These are phyloP conservation scores for Xanthoparmelia taractica DNA, from an alignment of 495 filamentous ascomycete species.

Conservation along the genomic window DNA sequence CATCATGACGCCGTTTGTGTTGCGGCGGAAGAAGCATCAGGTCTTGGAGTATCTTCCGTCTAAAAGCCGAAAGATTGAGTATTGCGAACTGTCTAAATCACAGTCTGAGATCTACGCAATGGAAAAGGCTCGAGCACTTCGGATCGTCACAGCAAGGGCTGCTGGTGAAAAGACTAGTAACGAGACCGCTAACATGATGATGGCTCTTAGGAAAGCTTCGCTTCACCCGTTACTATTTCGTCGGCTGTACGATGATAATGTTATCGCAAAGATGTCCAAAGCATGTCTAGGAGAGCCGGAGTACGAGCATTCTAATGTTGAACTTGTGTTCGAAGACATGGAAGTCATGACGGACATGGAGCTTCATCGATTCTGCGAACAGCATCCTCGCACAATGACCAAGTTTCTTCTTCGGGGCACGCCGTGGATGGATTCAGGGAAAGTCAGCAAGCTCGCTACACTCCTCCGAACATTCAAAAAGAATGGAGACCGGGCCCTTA, in stretches of 20 bases:
- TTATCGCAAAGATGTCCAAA: conserved; percentile 69
- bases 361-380: conserved; percentile 68
- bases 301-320: conserved; percentile 50
- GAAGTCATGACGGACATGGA: conserved; percentile 71
- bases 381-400: conserved; percentile 58
- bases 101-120: conserved; percentile 67
- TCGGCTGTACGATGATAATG: conserved; percentile 63
- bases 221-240: conserved; percentile 89
- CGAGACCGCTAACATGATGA: conserved; percentile 66
- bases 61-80: conserved; percentile 71
- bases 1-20: conserved; percentile 90
- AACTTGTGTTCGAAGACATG: conserved; percentile 65
- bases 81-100: conserved; percentile 62
- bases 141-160: conserved; percentile 49
- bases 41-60: conserved; percentile 79
- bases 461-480: conserved; percentile 63
- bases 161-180: conserved; percentile 49
- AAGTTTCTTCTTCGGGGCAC: conserved; percentile 62
- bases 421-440: conserved; percentile 91
- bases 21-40: conserved; percentile 88
- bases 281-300: conserved; percentile 59
- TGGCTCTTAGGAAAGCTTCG: conserved; percentile 84
- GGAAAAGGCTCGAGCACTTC: conserved; percentile 46
- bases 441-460: conserved; percentile 67
- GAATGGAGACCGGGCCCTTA: conserved; percentile 77